phyloP scores from a whole-genome alignment of 352 stramenopile genomes.

The Saprolegnia parasitica region DNA sequence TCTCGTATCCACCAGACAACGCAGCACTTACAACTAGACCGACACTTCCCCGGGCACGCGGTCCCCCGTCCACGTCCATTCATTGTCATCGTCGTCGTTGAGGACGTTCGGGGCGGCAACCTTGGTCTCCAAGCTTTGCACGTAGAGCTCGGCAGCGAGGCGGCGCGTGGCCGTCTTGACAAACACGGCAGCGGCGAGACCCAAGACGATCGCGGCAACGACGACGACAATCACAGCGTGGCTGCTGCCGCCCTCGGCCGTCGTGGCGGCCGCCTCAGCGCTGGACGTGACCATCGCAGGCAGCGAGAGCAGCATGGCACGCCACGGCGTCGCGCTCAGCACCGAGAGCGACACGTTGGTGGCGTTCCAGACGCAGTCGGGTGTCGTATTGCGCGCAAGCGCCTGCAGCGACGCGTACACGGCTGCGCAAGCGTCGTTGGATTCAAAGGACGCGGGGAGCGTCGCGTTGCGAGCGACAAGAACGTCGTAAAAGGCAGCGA shows the following conservation, averaged over 20 bases:
- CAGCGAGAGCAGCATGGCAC: background rate
- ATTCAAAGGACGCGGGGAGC: background rate
- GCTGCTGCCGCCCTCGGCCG: background rate
- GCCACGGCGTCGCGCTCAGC: background rate
- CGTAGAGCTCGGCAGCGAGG: too few species aligned
- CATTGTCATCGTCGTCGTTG: too few species aligned
- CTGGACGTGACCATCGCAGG: background rate
- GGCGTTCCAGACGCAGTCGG: background rate
- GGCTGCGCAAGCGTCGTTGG: background rate
- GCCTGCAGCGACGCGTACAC: background rate
- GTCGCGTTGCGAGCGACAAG: background rate
- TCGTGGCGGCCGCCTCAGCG: background rate
- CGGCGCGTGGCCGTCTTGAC: background rate
- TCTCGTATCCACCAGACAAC: too few species aligned
- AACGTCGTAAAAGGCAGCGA: background rate
- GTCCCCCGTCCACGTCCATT: too few species aligned
- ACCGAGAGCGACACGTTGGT: background rate
- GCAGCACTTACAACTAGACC: too few species aligned
- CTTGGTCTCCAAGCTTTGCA: too few species aligned
- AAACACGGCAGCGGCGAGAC: background rate
- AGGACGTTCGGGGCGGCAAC: too few species aligned
- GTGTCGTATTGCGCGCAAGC: background rate
- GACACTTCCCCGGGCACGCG: too few species aligned
- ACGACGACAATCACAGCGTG: background rate
- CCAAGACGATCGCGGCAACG: background rate